phyloP scores from a whole-genome alignment of 2,329 filamentous ascomycete genomes.

The Paecilomyces dactylethromorphus region DNA sequence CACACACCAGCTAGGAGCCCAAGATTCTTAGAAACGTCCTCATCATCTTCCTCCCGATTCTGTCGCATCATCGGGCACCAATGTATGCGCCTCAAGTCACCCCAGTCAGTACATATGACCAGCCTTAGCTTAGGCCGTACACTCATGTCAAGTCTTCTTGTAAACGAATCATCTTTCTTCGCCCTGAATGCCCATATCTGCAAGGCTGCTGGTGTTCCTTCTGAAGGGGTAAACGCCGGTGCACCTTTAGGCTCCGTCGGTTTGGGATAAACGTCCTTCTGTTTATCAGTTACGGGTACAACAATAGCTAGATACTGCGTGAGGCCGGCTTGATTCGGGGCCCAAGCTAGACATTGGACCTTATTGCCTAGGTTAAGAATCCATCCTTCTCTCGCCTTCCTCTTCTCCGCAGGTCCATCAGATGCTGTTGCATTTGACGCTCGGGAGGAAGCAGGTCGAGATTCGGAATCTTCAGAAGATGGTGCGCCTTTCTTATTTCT shows the following conservation, averaged over 20 bases:
- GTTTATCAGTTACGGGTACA: slow-evolving; percentile 30
- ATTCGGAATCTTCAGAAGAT: not conserved
- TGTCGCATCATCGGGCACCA: slow-evolving; percentile 49
- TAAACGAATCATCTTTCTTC: slow-evolving; percentile 17
- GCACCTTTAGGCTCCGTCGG: slow-evolving; percentile 27
- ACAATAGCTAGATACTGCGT: slow-evolving; percentile 52
- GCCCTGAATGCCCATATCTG: slow-evolving; percentile 55
- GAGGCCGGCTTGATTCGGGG: slow-evolving; percentile 36
- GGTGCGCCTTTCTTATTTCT: slow-evolving; percentile 5
- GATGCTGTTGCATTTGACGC: slow-evolving; percentile 4
- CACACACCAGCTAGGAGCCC: slow-evolving; percentile 53
- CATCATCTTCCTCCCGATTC: slow-evolving; percentile 21
- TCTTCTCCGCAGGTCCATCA: slow-evolving; percentile 6
- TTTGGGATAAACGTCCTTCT: slow-evolving; percentile 24
- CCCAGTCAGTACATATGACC: slow-evolving; percentile 53
- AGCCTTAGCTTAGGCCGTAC: slow-evolving; percentile 40
- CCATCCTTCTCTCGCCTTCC: slow-evolving; percentile 41
- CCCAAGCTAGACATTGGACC: slow-evolving; percentile 45
- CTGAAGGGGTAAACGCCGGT: slow-evolving; percentile 46
- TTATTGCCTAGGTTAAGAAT: slow-evolving; percentile 51
- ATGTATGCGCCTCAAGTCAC: slow-evolving; percentile 46
- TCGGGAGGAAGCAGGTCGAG: not conserved
- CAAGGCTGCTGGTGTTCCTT: slow-evolving; percentile 44
- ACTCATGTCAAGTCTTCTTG: slow-evolving; percentile 37
- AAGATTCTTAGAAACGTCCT: slow-evolving; percentile 26